Percentiles rank a stretch among this genome's conserved stretches.
These are phyloP conservation scores for Starmera dryadoides DNA, from an alignment of 805 yeast species.

Conservation along the genomic window DNA sequence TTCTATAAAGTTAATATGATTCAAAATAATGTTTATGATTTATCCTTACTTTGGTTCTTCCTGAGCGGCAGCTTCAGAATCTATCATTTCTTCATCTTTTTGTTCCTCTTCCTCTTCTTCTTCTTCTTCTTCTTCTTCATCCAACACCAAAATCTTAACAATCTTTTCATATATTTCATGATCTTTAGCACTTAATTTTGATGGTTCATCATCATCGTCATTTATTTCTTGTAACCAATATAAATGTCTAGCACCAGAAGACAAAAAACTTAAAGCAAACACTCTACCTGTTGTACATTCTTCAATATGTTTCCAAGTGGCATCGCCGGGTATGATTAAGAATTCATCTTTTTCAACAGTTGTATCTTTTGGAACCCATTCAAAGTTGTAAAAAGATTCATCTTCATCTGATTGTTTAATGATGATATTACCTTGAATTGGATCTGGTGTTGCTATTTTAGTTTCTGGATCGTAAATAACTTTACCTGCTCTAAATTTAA, in stretches of 20 bases:
- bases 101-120: conserved; percentile 17
- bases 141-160: conserved; percentile 36
- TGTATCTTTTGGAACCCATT: conserved; percentile 64
- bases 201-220: conserved; percentile 55
- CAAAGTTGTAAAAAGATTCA: conserved; percentile 60
- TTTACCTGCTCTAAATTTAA: conserved; percentile 71
- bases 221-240: conserved; percentile 72
- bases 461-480: conserved; percentile 57
- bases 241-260: conserved; percentile 49
- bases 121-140: conserved; percentile 29
- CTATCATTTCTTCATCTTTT: conserved; percentile 1
- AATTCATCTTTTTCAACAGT: conserved; percentile 50
- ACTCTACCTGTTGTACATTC: conserved; percentile 77
- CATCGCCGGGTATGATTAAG: conserved; percentile 80
- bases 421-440: conserved; percentile 58
- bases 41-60: neutral
- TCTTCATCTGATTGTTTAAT: conserved; percentile 62
- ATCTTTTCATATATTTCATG: conserved; percentile 38
- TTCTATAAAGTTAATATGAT: conserved; percentile 5
- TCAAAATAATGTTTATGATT: neutral
- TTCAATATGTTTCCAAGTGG: conserved; percentile 61
- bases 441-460: conserved; percentile 60
- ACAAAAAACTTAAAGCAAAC: conserved; percentile 54
- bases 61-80: neutral
- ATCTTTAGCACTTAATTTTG: conserved; percentile 55